Base-by-base conservation (phyloP, 1,284 basidiomycete species). In the Austroboletus niveus region DNA sequence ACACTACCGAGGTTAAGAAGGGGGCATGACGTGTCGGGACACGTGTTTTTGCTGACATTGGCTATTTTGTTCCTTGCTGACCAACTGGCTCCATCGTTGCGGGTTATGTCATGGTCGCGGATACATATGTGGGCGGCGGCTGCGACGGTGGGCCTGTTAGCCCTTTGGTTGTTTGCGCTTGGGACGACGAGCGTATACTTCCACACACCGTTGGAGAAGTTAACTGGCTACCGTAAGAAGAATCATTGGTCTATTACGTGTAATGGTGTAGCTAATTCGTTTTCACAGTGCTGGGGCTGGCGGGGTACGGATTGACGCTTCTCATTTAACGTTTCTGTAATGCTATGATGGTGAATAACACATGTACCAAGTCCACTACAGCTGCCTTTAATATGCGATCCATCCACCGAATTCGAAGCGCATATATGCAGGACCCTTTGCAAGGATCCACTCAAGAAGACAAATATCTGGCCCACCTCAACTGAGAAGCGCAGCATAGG, bases 21-120 rank as follows among this genome's bases (percentile, higher is more conserved):
- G 54, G 95, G 95, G 0, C 94, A 97, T 68, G 96, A 99, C 64
- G 84, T 98, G 12, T 95, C 92, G 0, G 95, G 95, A 2, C 96
- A 99, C 67, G 80, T 94, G 27, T 98, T 98, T 75, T 80, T 99
- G 56, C 80, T 98, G 59, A 89, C 89, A 2, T 81, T 97, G 72
- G 80, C 87, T n/a, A 74, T 81, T 8, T 75, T 97, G 17, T 87
- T 97, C 65, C 78, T 97, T 38, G 77, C 83, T 2, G 85, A 94
- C 62, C 90, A 94, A 66, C 68, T 96, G 15, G 62, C 74, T 50
- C 66, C 75, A 35, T 80, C 80, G 22, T 71, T 83, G 51, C 69
- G 65, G 49, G 49, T 61, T 5, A 30, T 48, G 4, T 53, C 57
- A 20, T 79, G 78, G 75, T 60, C 78, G 8, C 48, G 57, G 5